Conservation (phyloP, 192 early-diverging fungal genomes). For the Tieghemiomyces parasiticus region DNA sequence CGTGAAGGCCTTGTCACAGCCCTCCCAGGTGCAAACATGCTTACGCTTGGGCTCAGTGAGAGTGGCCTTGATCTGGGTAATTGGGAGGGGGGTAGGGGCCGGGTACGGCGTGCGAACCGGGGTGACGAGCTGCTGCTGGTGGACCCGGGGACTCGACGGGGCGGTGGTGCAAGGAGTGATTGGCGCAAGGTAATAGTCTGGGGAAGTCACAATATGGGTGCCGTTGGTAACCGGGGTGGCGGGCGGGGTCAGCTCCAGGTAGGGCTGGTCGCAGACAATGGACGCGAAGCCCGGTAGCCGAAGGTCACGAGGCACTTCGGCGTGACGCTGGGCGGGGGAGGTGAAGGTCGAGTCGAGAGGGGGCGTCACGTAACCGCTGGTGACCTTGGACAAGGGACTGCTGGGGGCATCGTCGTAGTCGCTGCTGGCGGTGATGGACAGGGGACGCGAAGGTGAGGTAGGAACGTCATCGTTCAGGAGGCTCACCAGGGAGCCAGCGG, state of each 20-base stretch:
- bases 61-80: slow-evolving; percentile 1
- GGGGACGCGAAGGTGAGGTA: neutral
- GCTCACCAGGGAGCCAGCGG: slow-evolving; percentile 34
- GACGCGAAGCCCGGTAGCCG: slow-evolving; percentile 19
- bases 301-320: slow-evolving; percentile 8
- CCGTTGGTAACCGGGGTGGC: slow-evolving; percentile 11
- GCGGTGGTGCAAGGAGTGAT: slow-evolving; percentile 7
- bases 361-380: neutral
- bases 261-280: slow-evolving; percentile 19
- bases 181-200: slow-evolving; percentile 5
- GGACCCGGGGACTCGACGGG: slow-evolving; percentile 11
- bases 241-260: slow-evolving; percentile 14
- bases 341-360: neutral
- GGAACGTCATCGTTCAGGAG: slow-evolving; percentile 26
- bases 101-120: neutral
- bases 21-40: slow-evolving; percentile 44
- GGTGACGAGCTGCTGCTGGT: slow-evolving; percentile 12
- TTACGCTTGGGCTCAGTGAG: slow-evolving; percentile 42
- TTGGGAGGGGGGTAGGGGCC: slow-evolving; percentile 5
- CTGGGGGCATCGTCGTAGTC: neutral
- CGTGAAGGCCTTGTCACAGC: slow-evolving; percentile 65
- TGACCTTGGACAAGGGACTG: too few relatives aligned
- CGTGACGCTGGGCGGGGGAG: neutral
- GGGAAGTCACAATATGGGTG: slow-evolving; percentile 10
- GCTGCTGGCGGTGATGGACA: neutral